Evolutionary conservation across 495 filamentous ascomycete species (phyloP), one percentile per base, ranked within the genome.

Genomic region (Tuber magnatum): DNA sequence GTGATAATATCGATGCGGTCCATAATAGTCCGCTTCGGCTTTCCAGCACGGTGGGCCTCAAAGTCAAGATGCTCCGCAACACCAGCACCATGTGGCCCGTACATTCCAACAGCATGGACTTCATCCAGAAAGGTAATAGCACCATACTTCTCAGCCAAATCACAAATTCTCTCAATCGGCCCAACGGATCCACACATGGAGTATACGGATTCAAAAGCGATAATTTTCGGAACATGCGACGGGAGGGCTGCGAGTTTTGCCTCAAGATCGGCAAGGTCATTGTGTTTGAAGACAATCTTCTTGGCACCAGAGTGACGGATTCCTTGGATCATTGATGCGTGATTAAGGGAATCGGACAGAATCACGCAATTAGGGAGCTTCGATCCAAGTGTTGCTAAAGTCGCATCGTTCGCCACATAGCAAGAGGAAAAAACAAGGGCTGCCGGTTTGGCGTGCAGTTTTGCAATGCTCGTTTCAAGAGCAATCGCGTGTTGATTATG

Each of bases 21-120:
- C 92, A 95, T 93, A 77, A 98, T 87, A 69, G 94, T 97, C 69
- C 94, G 94, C 80, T 87, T 85, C 0, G 94, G 91, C 71, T 85
- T 85, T 35, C 93, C 89, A 43, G 86, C 85, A 32, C 83, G 81
- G 80, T 92, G 90, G 20, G 92, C 91, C 79, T 97, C 92, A 81
- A 92, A 99, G 83, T 99, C 94, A 40, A 99, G 88, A 84, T 99
- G 95, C 84, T 99, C 95, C 22, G 95, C 95, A 73, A 99, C 96
- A 83, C 95, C 95, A 70, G 94, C 95, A 78, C 95, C 95, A 80
- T 94, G 90, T 82, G 95, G 93, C 81, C 95, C 95, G 82, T 99
- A 99, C 95, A 99, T 99, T 77, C 95, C 95, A 38, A 99, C 95
- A 46, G 95, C 95, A 84, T 99, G 95, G 70, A 99, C 95, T 87